These are phyloP conservation scores for Xylaria sp. DNA, from an alignment of 2,329 filamentous ascomycete species.

Conservation along the genomic window DNA sequence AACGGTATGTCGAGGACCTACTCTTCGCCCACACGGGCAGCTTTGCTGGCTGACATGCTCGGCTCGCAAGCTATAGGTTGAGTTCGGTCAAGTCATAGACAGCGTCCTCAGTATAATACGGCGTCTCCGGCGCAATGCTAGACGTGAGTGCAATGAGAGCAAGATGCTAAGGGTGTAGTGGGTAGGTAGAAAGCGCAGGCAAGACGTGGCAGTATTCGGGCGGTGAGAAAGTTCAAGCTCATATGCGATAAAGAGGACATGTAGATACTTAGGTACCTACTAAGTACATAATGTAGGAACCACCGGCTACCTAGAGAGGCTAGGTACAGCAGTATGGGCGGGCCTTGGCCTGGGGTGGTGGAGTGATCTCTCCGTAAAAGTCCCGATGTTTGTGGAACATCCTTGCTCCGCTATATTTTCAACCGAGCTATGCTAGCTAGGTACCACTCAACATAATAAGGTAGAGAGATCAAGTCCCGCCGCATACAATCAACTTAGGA, in stretches of 20 bases:
- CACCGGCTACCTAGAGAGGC: neutral
- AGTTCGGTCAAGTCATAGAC: conserved; percentile 44
- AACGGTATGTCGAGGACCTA: conserved; percentile 53
- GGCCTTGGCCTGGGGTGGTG: no score
- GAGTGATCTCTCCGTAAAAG: neutral
- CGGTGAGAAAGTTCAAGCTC: conserved; percentile 22
- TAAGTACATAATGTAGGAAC: no score
- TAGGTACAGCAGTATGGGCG: neutral
- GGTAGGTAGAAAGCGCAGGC: conserved; percentile 1
- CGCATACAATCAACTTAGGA: neutral
- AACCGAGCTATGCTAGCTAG: neutral
- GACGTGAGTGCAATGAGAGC: neutral
- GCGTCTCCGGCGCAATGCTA: conserved; percentile 4
- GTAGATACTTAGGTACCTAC: neutral
- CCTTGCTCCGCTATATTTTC: conserved; percentile 36
- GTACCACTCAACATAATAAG: no score
- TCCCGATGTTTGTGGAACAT: conserved; percentile 31
- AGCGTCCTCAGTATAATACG: conserved; percentile 8
- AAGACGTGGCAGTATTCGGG: conserved; percentile 35
- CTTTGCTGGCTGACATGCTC: conserved; percentile 69
- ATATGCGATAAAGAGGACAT: neutral
- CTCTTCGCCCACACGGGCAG: conserved; percentile 71
- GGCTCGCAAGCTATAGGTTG: conserved; percentile 44
- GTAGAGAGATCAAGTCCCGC: neutral
- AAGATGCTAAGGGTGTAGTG: neutral